Percentiles rank a stretch among this genome's conserved stretches.
phyloP scores from a whole-genome alignment of 73 alveolate species.

The Paramecium caudatum region DNA sequence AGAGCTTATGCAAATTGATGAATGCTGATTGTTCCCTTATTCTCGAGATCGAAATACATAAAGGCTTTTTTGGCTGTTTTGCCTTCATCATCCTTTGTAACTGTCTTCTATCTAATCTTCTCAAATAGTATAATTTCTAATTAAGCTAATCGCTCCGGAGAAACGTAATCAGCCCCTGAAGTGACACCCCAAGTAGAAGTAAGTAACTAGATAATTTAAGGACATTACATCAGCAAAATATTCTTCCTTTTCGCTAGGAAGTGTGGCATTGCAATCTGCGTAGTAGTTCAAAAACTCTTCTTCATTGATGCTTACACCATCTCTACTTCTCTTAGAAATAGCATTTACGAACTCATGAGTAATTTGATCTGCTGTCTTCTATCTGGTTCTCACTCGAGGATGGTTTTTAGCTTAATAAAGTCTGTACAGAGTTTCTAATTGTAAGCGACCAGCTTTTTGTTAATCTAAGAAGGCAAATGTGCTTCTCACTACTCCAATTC shows the following conservation, averaged over 20 bases:
- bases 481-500: slow-evolving; percentile 84
- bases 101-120: slow-evolving; percentile 86
- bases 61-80: slow-evolving; percentile 83
- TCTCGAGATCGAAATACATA: slow-evolving; percentile 85
- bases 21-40: slow-evolving; percentile 81
- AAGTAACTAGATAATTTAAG: slow-evolving; percentile 50
- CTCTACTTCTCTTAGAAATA: slow-evolving; percentile 78
- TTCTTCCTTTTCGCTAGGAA: slow-evolving; percentile 91
- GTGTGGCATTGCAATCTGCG: slow-evolving; percentile 90
- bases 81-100: slow-evolving; percentile 90
- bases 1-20: slow-evolving; percentile 82
- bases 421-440: slow-evolving; percentile 58
- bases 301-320: slow-evolving; percentile 79
- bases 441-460: slow-evolving; percentile 75
- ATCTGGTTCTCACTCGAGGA: slow-evolving; percentile 91
- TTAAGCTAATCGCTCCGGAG: slow-evolving; percentile 81
- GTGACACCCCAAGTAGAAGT: slow-evolving; percentile 87
- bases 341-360: slow-evolving; percentile 81
- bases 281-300: slow-evolving; percentile 84
- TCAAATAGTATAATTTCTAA: slow-evolving; percentile 83
- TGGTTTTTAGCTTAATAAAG: slow-evolving; percentile 82
- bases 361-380: slow-evolving; percentile 86
- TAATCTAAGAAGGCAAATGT: slow-evolving; percentile 83
- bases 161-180: slow-evolving; percentile 80
- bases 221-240: slow-evolving; percentile 81